phyloP scores from a whole-genome alignment of 225 moss, liverwort and hornwort genomes.

The Bryum argenteum region DNA sequence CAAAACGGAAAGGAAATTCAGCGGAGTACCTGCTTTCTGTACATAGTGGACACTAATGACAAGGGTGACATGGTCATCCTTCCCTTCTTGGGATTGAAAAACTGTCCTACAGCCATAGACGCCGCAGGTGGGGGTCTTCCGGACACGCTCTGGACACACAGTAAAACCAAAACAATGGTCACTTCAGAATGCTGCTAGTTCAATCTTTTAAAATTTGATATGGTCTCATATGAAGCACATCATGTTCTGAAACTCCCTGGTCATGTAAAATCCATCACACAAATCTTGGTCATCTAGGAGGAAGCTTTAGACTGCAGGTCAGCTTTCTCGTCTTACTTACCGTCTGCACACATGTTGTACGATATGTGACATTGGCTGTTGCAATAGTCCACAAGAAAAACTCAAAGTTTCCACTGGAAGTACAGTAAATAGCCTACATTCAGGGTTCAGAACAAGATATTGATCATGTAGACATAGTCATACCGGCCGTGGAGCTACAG shows the following conservation, averaged over 20 bases:
- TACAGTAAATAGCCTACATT: not conserved
- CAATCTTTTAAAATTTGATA: conserved; percentile 3
- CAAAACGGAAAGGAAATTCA: not conserved
- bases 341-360: conserved; percentile 7
- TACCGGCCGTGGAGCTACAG: conserved; percentile 94
- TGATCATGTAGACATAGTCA: conserved; percentile 23
- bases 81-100: conserved; percentile 80
- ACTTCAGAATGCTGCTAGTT: conserved; percentile 29
- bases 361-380: conserved; percentile 19
- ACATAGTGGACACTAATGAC: conserved; percentile 71
- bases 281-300: conserved; percentile 21
- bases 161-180: conserved; percentile 13
- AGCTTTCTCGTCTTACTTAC: conserved; percentile 15
- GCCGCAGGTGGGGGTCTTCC: conserved; percentile 96
- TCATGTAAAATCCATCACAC: conserved; percentile 12
- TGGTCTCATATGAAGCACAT: conserved; percentile 17
- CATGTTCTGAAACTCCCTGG: conserved; percentile 8
- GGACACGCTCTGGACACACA: conserved; percentile 69
- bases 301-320: not conserved
- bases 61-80: conserved; percentile 76
- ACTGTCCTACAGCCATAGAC: conserved; percentile 99
- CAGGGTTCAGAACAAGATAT: conserved; percentile 20
- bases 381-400: conserved; percentile 10
- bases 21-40: conserved; percentile 73
- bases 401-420: not conserved